Evolutionary conservation across 192 early-diverging fungal genomes (phyloP), one percentile per base, ranked within the genome.

Genomic region (Gamsiella multidivaricata): DNA sequence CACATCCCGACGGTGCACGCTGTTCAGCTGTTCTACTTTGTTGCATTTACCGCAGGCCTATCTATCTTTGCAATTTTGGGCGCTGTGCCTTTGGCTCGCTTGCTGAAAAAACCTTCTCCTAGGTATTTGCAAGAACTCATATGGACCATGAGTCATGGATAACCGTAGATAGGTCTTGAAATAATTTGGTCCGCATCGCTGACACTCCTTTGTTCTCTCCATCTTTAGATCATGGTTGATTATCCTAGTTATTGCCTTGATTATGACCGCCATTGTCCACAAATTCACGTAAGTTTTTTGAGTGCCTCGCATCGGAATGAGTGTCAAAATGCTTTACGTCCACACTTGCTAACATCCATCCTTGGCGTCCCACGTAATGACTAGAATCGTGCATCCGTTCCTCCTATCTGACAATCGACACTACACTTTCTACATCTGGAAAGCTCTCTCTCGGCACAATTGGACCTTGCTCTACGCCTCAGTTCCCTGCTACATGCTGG

Each of bases 401-500:
- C 79, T 99, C 52, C 84, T 97, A 25, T 89, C 91, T 68, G 97
- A 99, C 73, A 99, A 99, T 75, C 87, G 97, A 32, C 97, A 99
- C 84, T 96, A 94, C 62, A 88, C 94, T 7, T 99, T 99, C 73
- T 99, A 99, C 76, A 39, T 99, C 34, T 98, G 95, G 94, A 94
- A 90, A 67, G 86, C 92, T 52, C 39, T 95, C 1, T 94, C 90
- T 54, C 88, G 86, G 0, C 69, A 82, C 14, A 85, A 91, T 52
- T 65, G 80, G 62, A 51, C 51, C 0, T 59, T 82, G 3, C 82
- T 87, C 11, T 97, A 93, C 66, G 49, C 80, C 0, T 62, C 92
- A 7, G 79, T 92, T 0, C 94, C 95, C 0, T 63, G 39, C 7
- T 98, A 97, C 69, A 29, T 90, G 10, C 51, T 82, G 29, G 71